Evolutionary conservation across 768 basidiomycete genomes (phyloP).

Genomic region (Cubamyces sp.): DNA sequence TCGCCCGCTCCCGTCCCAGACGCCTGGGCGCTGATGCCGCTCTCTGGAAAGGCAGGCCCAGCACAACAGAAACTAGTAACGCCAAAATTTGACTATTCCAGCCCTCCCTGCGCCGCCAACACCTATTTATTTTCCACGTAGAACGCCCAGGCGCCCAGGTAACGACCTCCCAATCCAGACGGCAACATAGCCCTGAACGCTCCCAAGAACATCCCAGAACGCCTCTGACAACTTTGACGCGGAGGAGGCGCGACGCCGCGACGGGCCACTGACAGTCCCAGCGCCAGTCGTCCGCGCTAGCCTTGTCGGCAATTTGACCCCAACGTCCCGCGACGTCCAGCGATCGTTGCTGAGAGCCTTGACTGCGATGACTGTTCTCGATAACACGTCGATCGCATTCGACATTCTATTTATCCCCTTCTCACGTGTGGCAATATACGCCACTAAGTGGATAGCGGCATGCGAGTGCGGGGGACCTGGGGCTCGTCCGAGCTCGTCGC

Average conservation of each 20-base stretch:
- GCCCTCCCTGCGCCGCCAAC: neutral
- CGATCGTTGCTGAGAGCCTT: constrained; percentile 1
- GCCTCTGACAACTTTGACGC: neutral
- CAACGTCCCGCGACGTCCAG: neutral
- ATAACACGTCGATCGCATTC: constrained; percentile 13
- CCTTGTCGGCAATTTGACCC: neutral
- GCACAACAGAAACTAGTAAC: neutral
- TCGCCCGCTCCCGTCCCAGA: neutral
- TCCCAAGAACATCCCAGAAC: neutral
- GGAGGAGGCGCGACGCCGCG: neutral
- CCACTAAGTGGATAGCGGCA: constrained; percentile 11
- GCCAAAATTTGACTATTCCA: constrained; percentile 12
- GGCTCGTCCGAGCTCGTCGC: neutral
- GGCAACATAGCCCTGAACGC: neutral
- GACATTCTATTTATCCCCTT: constrained; percentile 11
- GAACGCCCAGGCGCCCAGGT: neutral
- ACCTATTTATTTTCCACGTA: neutral
- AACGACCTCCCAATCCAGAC: neutral
- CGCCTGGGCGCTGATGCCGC: constrained; percentile 4
- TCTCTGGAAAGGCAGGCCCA: constrained; percentile 13
- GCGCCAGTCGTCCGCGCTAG: neutral
- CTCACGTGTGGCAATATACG: constrained; percentile 22
- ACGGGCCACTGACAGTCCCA: neutral
- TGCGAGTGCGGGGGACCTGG: constrained; percentile 7
- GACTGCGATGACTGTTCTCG: constrained; percentile 1